These are phyloP conservation scores for Xylaria palmicola DNA, from an alignment of 495 filamentous ascomycete genomes.

Conservation along the genomic window DNA sequence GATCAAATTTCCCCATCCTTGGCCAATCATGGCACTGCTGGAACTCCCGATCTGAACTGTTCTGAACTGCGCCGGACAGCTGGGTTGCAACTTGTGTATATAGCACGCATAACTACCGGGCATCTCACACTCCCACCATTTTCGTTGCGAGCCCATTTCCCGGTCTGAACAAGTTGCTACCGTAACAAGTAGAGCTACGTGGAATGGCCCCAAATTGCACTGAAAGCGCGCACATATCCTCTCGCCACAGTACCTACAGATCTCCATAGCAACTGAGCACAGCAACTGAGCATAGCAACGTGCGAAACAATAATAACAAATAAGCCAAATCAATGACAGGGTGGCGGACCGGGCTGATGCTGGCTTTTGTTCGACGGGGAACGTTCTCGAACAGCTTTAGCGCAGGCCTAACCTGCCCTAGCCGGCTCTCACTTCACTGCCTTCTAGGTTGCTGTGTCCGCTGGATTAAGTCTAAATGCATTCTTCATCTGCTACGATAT, in stretches of 20 bases:
- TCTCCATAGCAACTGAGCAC: no score
- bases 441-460: no score
- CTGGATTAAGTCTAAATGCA: no score
- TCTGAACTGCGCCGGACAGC: not conserved
- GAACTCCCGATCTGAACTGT: slow-evolving; percentile 5
- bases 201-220: no score
- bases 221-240: no score
- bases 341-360: not conserved
- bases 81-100: no score
- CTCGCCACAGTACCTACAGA: no score
- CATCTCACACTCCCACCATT: slow-evolving; percentile 5
- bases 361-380: not conserved
- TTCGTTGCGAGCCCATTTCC: no score
- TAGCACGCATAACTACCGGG: slow-evolving; percentile 3
- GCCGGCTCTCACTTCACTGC: no score
- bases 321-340: not conserved
- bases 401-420: not conserved
- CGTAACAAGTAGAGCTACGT: no score
- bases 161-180: no score
- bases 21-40: not conserved
- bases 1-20: slow-evolving; percentile 2
- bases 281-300: no score
- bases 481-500: not conserved
- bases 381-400: slow-evolving; percentile 2
- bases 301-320: not conserved